These are phyloP conservation scores for Manihot esculenta DNA, from an alignment of 441 rosid species.

Conservation along the genomic window DNA sequence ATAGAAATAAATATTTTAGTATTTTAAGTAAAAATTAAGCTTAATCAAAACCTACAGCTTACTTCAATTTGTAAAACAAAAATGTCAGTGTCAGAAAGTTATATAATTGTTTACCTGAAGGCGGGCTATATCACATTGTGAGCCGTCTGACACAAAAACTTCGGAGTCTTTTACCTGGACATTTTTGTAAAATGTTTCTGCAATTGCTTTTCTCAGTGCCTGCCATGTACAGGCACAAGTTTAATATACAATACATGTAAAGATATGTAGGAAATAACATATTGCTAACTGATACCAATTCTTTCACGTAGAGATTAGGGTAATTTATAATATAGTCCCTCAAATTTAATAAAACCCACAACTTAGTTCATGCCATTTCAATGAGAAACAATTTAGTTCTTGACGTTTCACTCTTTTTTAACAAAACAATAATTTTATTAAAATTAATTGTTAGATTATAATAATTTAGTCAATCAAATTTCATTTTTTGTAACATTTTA, in stretches of 20 bases:
- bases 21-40: too few relatives aligned
- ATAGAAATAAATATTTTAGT: constrained; percentile 6
- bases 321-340: too few relatives aligned
- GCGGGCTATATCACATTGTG: constrained; percentile 84
- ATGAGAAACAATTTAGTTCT: too few relatives aligned
- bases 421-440: too few relatives aligned
- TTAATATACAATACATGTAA: not conserved
- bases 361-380: too few relatives aligned
- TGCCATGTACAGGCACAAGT: constrained; percentile 19
- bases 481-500: too few relatives aligned
- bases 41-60: not conserved
- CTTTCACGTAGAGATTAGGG: not conserved
- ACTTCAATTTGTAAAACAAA: not conserved
- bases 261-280: not conserved
- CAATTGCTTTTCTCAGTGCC: constrained; percentile 65
- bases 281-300: not conserved
- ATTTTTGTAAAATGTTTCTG: constrained; percentile 54
- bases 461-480: too few relatives aligned
- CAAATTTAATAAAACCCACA: too few relatives aligned
- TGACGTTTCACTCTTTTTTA: too few relatives aligned
- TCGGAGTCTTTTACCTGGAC: constrained; percentile 49
- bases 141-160: constrained; percentile 83
- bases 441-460: too few relatives aligned
- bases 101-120: constrained; percentile 48
- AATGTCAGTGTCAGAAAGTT: not conserved